These are phyloP conservation scores for Drechmeria coniospora DNA, from an alignment of 2,329 filamentous ascomycete species.

Conservation along the genomic window DNA sequence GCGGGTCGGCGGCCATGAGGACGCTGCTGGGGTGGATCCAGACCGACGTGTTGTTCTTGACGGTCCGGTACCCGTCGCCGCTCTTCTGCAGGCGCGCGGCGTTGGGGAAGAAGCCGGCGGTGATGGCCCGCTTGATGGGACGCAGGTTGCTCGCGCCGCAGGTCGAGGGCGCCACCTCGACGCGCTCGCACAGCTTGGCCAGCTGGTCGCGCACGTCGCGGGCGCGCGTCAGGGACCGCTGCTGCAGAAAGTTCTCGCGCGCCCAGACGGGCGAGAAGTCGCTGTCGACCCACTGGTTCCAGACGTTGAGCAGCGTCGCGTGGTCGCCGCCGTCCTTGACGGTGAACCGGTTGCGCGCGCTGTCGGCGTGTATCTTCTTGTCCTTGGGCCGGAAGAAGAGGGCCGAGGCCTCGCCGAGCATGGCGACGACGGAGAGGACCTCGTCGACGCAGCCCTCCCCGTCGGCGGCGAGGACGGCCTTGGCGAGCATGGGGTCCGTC, in stretches of 20 bases:
- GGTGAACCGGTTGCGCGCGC: conserved; percentile 75
- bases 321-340: conserved; percentile 86
- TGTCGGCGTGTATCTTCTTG: conserved; percentile 92
- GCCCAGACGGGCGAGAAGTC: conserved; percentile 83
- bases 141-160: conserved; percentile 53
- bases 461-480: conserved; percentile 75
- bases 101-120: conserved; percentile 88
- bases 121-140: conserved; percentile 76
- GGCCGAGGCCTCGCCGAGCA: conserved; percentile 76
- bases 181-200: conserved; percentile 78
- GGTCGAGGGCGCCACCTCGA: conserved; percentile 62
- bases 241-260: conserved; percentile 86
- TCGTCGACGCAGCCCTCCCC: conserved; percentile 89
- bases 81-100: conserved; percentile 69
- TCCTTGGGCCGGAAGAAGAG: conserved; percentile 94
- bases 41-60: conserved; percentile 79
- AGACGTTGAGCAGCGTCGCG: conserved; percentile 77
- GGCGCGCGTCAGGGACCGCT: conserved; percentile 73
- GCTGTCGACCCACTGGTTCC: conserved; percentile 86
- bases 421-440: conserved; percentile 81
- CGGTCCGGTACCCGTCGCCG: conserved; percentile 77
- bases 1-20: conserved; percentile 62
- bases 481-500: conserved; percentile 80
- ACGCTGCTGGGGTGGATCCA: conserved; percentile 85
- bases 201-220: conserved; percentile 89